phyloP scores from a whole-genome alignment of 129 eudicot species.

The Cynara cardunculus region DNA sequence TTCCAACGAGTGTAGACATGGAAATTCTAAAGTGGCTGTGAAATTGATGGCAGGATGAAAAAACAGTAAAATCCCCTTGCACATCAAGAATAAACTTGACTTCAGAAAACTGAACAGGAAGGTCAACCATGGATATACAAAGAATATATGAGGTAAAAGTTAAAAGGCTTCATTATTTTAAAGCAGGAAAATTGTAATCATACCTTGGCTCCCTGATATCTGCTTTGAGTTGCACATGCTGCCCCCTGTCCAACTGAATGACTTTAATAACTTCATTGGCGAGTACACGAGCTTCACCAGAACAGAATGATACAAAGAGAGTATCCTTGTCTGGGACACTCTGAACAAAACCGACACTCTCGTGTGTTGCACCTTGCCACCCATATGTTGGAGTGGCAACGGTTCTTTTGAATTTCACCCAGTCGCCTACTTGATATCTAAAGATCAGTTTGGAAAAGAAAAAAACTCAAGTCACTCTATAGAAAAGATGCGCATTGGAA shows the following conservation, averaged over 20 bases:
- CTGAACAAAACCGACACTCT: slow-evolving; percentile 92
- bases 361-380: slow-evolving; percentile 93
- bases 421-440: slow-evolving; percentile 92
- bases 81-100: not conserved
- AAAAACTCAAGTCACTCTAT: not conserved
- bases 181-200: slow-evolving; percentile 17
- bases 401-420: slow-evolving; percentile 91
- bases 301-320: slow-evolving; percentile 77
- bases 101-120: not conserved
- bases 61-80: not conserved
- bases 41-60: too few species aligned
- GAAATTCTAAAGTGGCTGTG: not conserved
- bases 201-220: slow-evolving; percentile 91
- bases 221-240: slow-evolving; percentile 77
- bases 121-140: not conserved
- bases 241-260: slow-evolving; percentile 91
- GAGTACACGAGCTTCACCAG: slow-evolving; percentile 80
- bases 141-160: not conserved
- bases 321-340: slow-evolving; percentile 73
- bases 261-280: slow-evolving; percentile 88
- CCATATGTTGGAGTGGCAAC: slow-evolving; percentile 70
- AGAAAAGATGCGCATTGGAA: not conserved
- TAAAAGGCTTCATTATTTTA: not conserved
- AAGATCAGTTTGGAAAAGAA: slow-evolving; percentile 7
- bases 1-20: not conserved